Evolutionary conservation across 2,329 filamentous ascomycete species (phyloP).

Genomic region (Cladosporium sp.): DNA sequence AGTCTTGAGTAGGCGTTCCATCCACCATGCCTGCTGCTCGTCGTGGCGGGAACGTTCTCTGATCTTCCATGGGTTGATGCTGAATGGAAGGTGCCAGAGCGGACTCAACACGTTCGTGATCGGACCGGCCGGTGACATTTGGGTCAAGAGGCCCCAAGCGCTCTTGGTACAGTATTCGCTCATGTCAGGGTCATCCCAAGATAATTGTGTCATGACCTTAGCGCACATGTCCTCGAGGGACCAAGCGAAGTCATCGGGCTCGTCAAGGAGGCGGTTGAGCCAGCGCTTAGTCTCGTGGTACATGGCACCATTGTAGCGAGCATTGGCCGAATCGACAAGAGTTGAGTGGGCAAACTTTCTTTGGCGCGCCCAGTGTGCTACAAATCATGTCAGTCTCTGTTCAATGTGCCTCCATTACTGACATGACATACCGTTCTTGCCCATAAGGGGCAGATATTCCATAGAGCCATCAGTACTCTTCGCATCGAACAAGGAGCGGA

Average conservation of each 20-base stretch:
- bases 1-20: constrained; percentile 41
- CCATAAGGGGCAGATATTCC: constrained; percentile 55
- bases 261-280: constrained; percentile 45
- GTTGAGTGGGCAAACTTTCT: constrained; percentile 51
- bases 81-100: constrained; percentile 49
- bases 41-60: constrained; percentile 52
- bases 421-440: constrained; percentile 47
- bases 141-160: constrained; percentile 54
- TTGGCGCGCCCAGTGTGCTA: constrained; percentile 54
- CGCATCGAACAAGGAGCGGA: constrained; percentile 51
- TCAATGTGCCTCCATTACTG: not conserved
- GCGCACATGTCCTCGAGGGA: constrained; percentile 55
- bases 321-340: constrained; percentile 44
- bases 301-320: constrained; percentile 46
- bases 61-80: constrained; percentile 52
- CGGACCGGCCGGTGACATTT: constrained; percentile 56
- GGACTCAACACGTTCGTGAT: constrained; percentile 56
- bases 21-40: constrained; percentile 51
- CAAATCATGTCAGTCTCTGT: not conserved
- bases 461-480: constrained; percentile 53
- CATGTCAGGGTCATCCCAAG: constrained; percentile 50
- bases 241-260: constrained; percentile 49
- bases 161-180: constrained; percentile 48
- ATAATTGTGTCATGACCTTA: constrained; percentile 53
- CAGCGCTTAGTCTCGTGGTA: constrained; percentile 53